These are phyloP conservation scores for Irineochytrium annulatum DNA, from an alignment of 192 early-diverging fungal genomes.

Conservation along the genomic window DNA sequence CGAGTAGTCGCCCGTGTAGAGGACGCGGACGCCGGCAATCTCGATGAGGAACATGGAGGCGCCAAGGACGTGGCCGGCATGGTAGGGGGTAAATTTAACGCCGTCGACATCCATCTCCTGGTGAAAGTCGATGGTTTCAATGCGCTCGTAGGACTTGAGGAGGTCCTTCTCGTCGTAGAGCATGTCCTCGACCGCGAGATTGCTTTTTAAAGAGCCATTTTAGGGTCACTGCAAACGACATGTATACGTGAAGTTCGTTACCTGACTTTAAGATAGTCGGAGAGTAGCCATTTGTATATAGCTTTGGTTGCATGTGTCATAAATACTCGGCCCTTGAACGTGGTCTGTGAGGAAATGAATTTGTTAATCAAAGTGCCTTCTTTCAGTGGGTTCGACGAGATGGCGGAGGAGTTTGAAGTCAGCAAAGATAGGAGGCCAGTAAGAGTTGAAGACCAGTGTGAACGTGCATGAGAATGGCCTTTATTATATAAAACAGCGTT, in stretches of 20 bases:
- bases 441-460: too few relatives aligned
- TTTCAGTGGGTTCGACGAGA: too few relatives aligned
- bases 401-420: too few relatives aligned
- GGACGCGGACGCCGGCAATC: slow-evolving; percentile 73
- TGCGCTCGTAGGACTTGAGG: slow-evolving; percentile 72
- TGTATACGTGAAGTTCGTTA: slow-evolving; percentile 19
- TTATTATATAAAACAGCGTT: too few relatives aligned
- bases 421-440: too few relatives aligned
- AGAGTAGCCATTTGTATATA: slow-evolving; percentile 93
- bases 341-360: slow-evolving; percentile 59
- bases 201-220: slow-evolving; percentile 54
- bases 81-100: slow-evolving; percentile 77
- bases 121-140: slow-evolving; percentile 95
- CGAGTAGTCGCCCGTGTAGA: slow-evolving; percentile 99
- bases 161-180: slow-evolving; percentile 91
- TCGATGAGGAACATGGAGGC: slow-evolving; percentile 90
- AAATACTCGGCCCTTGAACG: slow-evolving; percentile 92
- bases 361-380: too few relatives aligned
- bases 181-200: slow-evolving; percentile 69
- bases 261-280: slow-evolving; percentile 92
- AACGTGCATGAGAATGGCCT: too few relatives aligned
- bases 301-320: slow-evolving; percentile 99
- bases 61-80: slow-evolving; percentile 94
- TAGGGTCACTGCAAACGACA: too few relatives aligned
- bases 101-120: slow-evolving; percentile 94